Conservation (phyloP, 768 basidiomycete genomes). For the Cyclocybe aegerita region DNA sequence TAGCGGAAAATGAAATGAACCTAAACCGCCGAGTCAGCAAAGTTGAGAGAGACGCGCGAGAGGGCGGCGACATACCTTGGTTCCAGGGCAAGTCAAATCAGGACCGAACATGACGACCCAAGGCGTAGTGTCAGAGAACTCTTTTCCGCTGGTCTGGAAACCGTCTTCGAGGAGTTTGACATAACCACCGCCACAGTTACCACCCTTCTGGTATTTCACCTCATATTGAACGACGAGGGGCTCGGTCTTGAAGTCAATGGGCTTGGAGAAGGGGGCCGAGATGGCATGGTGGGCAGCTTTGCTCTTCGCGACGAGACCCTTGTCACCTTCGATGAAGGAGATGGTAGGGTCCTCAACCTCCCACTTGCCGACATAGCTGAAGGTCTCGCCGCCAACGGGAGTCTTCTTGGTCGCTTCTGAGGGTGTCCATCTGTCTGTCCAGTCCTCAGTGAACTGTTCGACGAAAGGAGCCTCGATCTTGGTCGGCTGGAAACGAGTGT, state of each 20-base stretch:
- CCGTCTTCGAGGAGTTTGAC: conserved; percentile 94
- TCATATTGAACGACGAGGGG: conserved; percentile 97
- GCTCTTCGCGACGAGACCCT: conserved; percentile 92
- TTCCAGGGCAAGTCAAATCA: conserved; percentile 90
- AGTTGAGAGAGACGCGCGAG: neutral
- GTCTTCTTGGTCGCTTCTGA: conserved; percentile 99
- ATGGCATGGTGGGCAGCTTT: conserved; percentile 99
- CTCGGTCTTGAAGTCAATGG: conserved; percentile 79
- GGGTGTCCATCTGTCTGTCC: conserved; percentile 91
- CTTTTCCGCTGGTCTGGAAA: conserved; percentile 91
- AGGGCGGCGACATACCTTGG: conserved; percentile 57
- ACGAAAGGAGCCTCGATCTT: conserved; percentile 85
- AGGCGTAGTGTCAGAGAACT: conserved; percentile 91
- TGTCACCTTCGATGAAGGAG: conserved; percentile 80
- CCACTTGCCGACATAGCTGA: conserved; percentile 98
- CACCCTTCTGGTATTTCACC: conserved; percentile 98
- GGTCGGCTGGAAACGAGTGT: conserved; percentile 54
- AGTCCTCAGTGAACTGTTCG: conserved; percentile 94
- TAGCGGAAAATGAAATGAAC: conserved; percentile 99
- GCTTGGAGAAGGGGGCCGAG: conserved; percentile 81
- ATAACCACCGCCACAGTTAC: conserved; percentile 99
- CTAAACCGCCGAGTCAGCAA: conserved; percentile 32
- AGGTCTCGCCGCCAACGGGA: conserved; percentile 91
- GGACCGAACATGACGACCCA: conserved; percentile 99
- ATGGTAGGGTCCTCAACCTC: conserved; percentile 85